Percentiles rank a stretch among this genome's conserved stretches.
Evolutionary conservation across 345 rosid genomes (phyloP).

Genomic region (Erysimum cheiranthoides): DNA sequence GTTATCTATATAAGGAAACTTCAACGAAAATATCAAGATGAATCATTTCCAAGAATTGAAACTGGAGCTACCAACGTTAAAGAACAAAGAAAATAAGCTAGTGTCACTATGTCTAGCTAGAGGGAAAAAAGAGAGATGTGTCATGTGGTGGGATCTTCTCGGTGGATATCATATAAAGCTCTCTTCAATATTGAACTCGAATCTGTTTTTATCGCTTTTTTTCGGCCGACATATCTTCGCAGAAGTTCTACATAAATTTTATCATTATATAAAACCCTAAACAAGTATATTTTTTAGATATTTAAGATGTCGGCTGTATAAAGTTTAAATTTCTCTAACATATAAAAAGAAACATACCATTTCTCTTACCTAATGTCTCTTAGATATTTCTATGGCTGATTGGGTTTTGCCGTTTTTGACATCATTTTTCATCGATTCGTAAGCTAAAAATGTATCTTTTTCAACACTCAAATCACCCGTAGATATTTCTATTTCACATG

Average conservation of each 20-base stretch:
- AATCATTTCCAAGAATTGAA: slow-evolving; percentile 14
- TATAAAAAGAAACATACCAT: not conserved
- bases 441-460: not conserved
- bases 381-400: slow-evolving; percentile 21
- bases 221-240: slow-evolving; percentile 44
- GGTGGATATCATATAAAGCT: slow-evolving; percentile 42
- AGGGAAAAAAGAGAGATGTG: slow-evolving; percentile 20
- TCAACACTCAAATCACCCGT: not conserved
- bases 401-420: not conserved
- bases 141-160: slow-evolving; percentile 39
- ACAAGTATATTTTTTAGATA: slow-evolving; percentile 31
- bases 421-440: slow-evolving; percentile 1
- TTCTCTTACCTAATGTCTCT: slow-evolving; percentile 4
- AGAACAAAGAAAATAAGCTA: slow-evolving; percentile 20
- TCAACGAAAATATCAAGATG: not conserved
- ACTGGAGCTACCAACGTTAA: slow-evolving; percentile 30
- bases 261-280: not conserved
- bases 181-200: slow-evolving; percentile 27
- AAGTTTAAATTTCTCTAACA: slow-evolving; percentile 4
- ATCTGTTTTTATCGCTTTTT: slow-evolving; percentile 15
- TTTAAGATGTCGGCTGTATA: slow-evolving; percentile 34
- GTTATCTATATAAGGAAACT: not conserved
- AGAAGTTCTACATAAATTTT: slow-evolving; percentile 20
- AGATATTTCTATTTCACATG: not conserved
- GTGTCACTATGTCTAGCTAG: slow-evolving; percentile 18